These are phyloP conservation scores for Amanita muscaria DNA, from an alignment of 768 basidiomycete genomes.

Conservation along the genomic window DNA sequence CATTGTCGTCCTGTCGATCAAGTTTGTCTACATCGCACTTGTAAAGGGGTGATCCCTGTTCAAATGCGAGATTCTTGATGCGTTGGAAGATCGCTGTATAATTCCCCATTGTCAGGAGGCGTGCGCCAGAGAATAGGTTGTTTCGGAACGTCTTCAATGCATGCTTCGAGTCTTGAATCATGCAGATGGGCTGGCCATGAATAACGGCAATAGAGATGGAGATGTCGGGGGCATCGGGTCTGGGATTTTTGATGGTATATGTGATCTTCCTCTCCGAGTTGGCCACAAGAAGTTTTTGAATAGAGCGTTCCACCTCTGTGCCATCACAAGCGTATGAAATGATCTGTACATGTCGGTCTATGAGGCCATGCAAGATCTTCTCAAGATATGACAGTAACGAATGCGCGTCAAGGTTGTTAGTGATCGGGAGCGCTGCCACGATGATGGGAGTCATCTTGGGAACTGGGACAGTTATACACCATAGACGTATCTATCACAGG, in stretches of 20 bases:
- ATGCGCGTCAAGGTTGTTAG: conserved; percentile 13
- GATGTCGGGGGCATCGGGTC: neutral
- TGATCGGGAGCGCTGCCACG: conserved; percentile 24
- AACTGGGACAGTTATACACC: conserved; percentile 21
- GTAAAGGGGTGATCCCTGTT: conserved; percentile 15
- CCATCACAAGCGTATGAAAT: conserved; percentile 29
- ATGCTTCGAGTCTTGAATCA: conserved; percentile 27
- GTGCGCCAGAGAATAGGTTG: conserved; percentile 24
- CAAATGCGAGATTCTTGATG: conserved; percentile 14
- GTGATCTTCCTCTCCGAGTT: neutral
- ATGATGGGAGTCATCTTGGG: conserved; percentile 27
- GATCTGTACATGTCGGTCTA: conserved; percentile 15
- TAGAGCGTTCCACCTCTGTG: conserved; percentile 20
- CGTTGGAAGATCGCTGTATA: conserved; percentile 13
- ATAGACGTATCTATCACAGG: conserved; percentile 23
- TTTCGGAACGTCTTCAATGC: conserved; percentile 23
- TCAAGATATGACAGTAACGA: conserved; percentile 10
- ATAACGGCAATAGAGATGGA: conserved; percentile 1
- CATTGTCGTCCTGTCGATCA: conserved; percentile 36
- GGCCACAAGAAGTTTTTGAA: conserved; percentile 14
- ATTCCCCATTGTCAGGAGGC: conserved; percentile 19
- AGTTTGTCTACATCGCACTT: conserved; percentile 25
- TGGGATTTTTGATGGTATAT: neutral
- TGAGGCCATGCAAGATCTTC: conserved; percentile 18
- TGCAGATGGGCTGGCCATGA: conserved; percentile 13